Base-by-base conservation (phyloP, 1,139 yeast species). In the Suhomyces atakaporum region DNA sequence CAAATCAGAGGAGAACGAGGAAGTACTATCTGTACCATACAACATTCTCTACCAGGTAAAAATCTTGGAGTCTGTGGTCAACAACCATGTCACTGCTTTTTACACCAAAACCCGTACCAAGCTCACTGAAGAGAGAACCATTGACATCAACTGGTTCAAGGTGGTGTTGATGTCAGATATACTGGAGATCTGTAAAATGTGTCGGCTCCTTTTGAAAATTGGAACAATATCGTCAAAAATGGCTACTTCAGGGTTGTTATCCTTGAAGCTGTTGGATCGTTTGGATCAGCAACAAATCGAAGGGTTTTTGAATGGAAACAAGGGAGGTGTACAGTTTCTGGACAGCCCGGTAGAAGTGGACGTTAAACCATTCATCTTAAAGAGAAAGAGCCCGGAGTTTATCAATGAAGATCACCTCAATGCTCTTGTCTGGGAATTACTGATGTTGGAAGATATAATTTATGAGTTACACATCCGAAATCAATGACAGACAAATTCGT, bases 401-500 rank as follows among this genome's bases (percentile, higher is more conserved):
- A 34, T 44, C 10, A 46, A 45, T 15, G 55, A 50, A 29, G 56
- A 48, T 8, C 43, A 46, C 13, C 27, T 46, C 8, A 46, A 50
- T 19, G 50, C 62, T 2, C 24, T 56, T 8, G 32, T 38, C n/a
- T 60, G 63, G 63, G 63, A 59, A 36, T 53, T 53, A 29, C 30
- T 43, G 10, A 29, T 51, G 9, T 42, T 46, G 21, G 60, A 55
- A 37, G 40, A 31, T 8, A 16, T 38, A 9, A 25, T 35, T 21
- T 37, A 34, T 27, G 25, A 16, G 11, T 29, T 16, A 15, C n/a
- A n/a, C n/a, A n/a, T n/a, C n/a, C n/a, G n/a, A n/a, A n/a, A n/a
- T n/a, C n/a, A n/a, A n/a, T n/a, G n/a, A n/a, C n/a, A n/a, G n/a
- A n/a, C n/a, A n/a, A n/a, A n/a, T n/a, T n/a, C n/a, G n/a, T n/a